Conservation (phyloP, 768 basidiomycete genomes). For the Pleurotus eryngii region DNA sequence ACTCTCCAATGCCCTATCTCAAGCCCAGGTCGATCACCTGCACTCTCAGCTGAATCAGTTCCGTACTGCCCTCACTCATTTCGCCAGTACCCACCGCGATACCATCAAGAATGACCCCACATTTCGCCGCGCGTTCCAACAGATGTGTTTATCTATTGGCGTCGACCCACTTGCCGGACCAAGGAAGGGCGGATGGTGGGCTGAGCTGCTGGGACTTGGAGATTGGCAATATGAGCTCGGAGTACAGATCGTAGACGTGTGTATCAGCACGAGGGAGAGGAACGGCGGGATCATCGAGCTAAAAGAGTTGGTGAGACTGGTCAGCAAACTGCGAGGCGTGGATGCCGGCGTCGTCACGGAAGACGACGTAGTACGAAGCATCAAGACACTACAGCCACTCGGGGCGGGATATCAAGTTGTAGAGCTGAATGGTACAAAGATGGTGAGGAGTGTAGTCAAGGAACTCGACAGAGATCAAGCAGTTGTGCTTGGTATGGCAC, state of each 20-base stretch:
- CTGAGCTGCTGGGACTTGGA: conserved; percentile 79
- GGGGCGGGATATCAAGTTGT: conserved; percentile 90
- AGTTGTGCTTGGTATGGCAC: conserved; percentile 72
- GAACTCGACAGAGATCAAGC: conserved; percentile 91
- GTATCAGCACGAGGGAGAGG: conserved; percentile 80
- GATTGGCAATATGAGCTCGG: conserved; percentile 97
- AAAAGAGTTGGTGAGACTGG: conserved; percentile 75
- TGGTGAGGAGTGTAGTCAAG: conserved; percentile 87
- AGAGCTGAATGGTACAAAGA: conserved; percentile 66
- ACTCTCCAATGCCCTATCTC: conserved; percentile 76
- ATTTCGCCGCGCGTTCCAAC: conserved; percentile 90
- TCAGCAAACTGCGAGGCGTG: conserved; percentile 73
- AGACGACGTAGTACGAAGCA: conserved; percentile 79
- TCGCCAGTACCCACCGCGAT: conserved; percentile 80
- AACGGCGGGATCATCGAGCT: conserved; percentile 95
- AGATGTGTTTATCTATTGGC: conserved; percentile 93
- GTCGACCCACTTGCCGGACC: conserved; percentile 93
- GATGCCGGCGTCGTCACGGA: conserved; percentile 71
- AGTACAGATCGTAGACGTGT: conserved; percentile 92
- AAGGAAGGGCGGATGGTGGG: conserved; percentile 87
- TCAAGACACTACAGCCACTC: conserved; percentile 84
- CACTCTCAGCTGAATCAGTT: conserved; percentile 82
- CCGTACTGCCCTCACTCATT: conserved; percentile 72
- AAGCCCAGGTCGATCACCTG: conserved; percentile 73
- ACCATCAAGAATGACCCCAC: conserved; percentile 81